These are phyloP conservation scores for Linanthus parryae DNA, from an alignment of 148 eudicot genomes.

Conservation along the genomic window DNA sequence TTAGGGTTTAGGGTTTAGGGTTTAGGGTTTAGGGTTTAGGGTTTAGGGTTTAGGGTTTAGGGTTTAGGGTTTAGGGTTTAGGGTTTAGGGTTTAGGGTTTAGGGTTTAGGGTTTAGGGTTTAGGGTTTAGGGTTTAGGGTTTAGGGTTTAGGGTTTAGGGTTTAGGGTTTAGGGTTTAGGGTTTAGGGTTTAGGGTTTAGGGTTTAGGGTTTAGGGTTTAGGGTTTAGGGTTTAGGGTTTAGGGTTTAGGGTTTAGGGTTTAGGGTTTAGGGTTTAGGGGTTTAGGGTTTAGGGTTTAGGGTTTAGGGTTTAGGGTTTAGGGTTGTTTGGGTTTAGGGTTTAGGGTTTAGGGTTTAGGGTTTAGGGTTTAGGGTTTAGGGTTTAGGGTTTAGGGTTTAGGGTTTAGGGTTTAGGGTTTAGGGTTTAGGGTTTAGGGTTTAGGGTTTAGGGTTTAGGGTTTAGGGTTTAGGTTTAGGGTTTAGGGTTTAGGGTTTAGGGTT, in stretches of 20 bases:
- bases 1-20: not conserved
- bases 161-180: slow-evolving; percentile 1
- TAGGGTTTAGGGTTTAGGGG: slow-evolving; percentile 29
- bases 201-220: slow-evolving; percentile 15
- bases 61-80: not conserved
- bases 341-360: not conserved
- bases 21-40: not conserved
- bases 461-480: slow-evolving; percentile 24
- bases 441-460: slow-evolving; percentile 17
- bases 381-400: slow-evolving; percentile 15
- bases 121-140: slow-evolving; percentile 18
- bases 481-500: slow-evolving; percentile 18
- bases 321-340: slow-evolving; percentile 8
- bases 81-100: slow-evolving; percentile 3
- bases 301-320: slow-evolving; percentile 22
- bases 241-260: slow-evolving; percentile 17
- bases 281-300: slow-evolving; percentile 21
- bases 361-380: not conserved
- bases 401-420: slow-evolving; percentile 8
- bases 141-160: slow-evolving; percentile 1
- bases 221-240: slow-evolving; percentile 18
- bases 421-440: slow-evolving; percentile 14
- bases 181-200: slow-evolving; percentile 11
- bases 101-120: slow-evolving; percentile 15
- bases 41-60: not conserved